These are phyloP conservation scores for Phytophthora foliorum DNA, from an alignment of 352 stramenopile genomes.

Conservation along the genomic window DNA sequence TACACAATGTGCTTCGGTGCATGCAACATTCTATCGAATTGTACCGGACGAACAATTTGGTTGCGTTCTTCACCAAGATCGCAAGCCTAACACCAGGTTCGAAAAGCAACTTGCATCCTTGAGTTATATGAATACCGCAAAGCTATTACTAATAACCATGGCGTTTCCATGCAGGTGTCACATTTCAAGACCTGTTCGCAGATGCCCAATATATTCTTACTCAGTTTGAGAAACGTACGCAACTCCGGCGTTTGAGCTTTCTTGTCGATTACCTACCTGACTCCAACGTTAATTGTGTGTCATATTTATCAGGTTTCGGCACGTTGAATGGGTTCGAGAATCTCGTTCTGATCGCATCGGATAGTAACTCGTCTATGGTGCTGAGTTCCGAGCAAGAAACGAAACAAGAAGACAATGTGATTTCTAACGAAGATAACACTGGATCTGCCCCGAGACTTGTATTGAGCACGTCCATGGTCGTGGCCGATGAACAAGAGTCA, in stretches of 20 bases:
- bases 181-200: slow-evolving; percentile 41
- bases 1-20: slow-evolving; percentile 39
- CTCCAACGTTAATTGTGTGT: slow-evolving; percentile 3
- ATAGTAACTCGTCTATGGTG: slow-evolving; percentile 6
- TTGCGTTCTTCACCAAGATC: slow-evolving; percentile 49
- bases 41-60: slow-evolving; percentile 52
- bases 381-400: slow-evolving; percentile 12
- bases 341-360: slow-evolving; percentile 30
- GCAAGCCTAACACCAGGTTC: slow-evolving; percentile 50
- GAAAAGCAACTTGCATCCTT: neutral
- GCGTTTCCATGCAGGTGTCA: slow-evolving; percentile 31
- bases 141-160: slow-evolving; percentile 23
- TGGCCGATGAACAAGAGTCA: neutral
- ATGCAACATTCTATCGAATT: slow-evolving; percentile 55
- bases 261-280: slow-evolving; percentile 4
- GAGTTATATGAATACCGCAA: neutral
- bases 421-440: neutral
- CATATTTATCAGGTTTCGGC: slow-evolving; percentile 40
- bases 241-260: neutral
- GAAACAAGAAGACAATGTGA: slow-evolving; percentile 1
- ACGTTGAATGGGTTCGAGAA: slow-evolving; percentile 49
- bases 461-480: neutral
- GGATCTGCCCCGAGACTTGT: neutral
- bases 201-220: slow-evolving; percentile 49
- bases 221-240: slow-evolving; percentile 56